Base-by-base conservation (phyloP, 2,329 filamentous ascomycete genomes). In the Stagonosporopsis chrysanthemi region DNA sequence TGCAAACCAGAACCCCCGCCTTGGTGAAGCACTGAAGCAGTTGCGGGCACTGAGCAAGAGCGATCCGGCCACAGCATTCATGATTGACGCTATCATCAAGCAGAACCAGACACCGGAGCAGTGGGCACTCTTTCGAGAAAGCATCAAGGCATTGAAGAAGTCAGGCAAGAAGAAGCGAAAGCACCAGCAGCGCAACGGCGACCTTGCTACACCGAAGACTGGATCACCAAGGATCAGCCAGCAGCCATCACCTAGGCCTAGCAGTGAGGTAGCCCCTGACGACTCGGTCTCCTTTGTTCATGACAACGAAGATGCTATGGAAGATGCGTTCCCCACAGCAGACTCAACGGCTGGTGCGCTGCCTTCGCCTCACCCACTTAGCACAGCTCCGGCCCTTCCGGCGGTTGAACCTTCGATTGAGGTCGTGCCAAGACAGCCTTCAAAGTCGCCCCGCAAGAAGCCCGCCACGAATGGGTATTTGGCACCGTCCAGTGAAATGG, bases 121-220 rank as follows among this genome's bases (percentile, higher is more conserved):
- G 58, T 76, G 71, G 28, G 33, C 39, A 19, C 64, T 67, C 26
- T 83, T 83, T 60, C 76, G 79, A 57, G 59, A 56, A n/a, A 77
- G 75, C 50, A 78, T 82, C 57, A 78, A 75, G 41, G 63, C 61
- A n/a, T 76, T 77, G 31, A 81, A 80, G 66, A 79, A 77, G 64
- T 68, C 71, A 42, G 66, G 79, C 46, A 77, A 72, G 61, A 65
- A 58, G 61, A 55, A 60, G 50, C 56, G 56, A n/a, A 61, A 58
- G 47, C 55, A 61, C 14, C 58, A 66, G 31, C 52, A 61, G 28
- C 45, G 61, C 53, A 56, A 60, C 51, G 52, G 61, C 29, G 51
- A 62, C 65, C 48, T 58, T 61, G 33, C 40, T 19, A 64, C 65
- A 51, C 63, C 82, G 79, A 69, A 72, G 72, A 52, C 74, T 66